Evolutionary conservation across 495 filamentous ascomycete genomes (phyloP).

Genomic region (Tuber magnatum): DNA sequence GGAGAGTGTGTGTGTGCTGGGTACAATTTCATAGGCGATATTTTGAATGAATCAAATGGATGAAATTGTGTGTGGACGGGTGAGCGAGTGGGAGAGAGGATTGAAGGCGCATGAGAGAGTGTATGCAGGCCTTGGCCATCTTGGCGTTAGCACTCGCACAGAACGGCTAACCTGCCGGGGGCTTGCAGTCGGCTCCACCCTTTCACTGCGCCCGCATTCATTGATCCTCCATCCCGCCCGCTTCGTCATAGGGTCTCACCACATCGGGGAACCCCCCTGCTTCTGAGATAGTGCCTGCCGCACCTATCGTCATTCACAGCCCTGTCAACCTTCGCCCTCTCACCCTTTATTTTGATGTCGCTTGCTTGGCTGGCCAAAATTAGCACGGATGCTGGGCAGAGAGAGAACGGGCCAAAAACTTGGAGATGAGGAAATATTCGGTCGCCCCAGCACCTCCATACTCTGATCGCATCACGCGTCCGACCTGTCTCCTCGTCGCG

Average conservation of each 20-base stretch:
- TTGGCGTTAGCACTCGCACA: slow-evolving; percentile 30
- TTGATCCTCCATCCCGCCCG: slow-evolving; percentile 37
- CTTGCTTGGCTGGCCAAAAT: slow-evolving; percentile 35
- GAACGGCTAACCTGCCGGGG: slow-evolving; percentile 36
- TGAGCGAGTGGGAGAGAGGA: slow-evolving; percentile 13
- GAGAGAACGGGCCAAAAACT: slow-evolving; percentile 27
- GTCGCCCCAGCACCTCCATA: slow-evolving; percentile 35
- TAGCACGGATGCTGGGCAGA: slow-evolving; percentile 22
- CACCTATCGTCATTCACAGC: slow-evolving; percentile 33
- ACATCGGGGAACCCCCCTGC: slow-evolving; percentile 36
- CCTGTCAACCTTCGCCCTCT: slow-evolving; percentile 33
- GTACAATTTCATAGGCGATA: not conserved
- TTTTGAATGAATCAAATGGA: not conserved
- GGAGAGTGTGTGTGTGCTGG: not conserved
- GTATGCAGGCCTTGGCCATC: slow-evolving; percentile 19
- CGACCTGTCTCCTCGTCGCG: slow-evolving; percentile 27
- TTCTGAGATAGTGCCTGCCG: slow-evolving; percentile 30
- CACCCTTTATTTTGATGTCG: slow-evolving; percentile 35
- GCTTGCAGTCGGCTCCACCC: slow-evolving; percentile 39
- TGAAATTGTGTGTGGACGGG: slow-evolving; percentile 7
- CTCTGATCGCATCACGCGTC: slow-evolving; percentile 37
- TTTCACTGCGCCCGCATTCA: slow-evolving; percentile 35
- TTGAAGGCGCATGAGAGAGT: not conserved
- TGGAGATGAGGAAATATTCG: slow-evolving; percentile 34
- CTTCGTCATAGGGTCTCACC: slow-evolving; percentile 38